These are phyloP conservation scores for Clonostachys rhizophaga DNA, from an alignment of 2,329 filamentous ascomycete species.

Conservation along the genomic window DNA sequence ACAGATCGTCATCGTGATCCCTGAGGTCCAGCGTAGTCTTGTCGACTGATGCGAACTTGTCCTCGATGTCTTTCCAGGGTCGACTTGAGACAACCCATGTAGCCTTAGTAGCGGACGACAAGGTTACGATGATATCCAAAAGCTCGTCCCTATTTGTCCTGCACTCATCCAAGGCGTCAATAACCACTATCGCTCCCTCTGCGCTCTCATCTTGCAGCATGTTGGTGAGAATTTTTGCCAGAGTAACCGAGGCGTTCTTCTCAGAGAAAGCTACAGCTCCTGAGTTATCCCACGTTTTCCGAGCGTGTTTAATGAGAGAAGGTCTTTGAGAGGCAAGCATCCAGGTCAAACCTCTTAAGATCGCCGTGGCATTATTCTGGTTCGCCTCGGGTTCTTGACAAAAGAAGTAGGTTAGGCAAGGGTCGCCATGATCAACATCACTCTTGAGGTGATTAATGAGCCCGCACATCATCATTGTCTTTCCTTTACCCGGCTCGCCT, in stretches of 20 bases:
- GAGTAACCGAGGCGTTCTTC: conserved; percentile 23
- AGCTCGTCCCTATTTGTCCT: conserved; percentile 17
- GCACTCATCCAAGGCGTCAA: background rate
- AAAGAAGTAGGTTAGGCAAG: conserved; percentile 23
- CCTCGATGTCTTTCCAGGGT: conserved; percentile 27
- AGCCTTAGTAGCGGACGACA: conserved; percentile 7
- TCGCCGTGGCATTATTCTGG: conserved; percentile 29
- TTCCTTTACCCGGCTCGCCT: conserved; percentile 29
- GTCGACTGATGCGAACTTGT: conserved; percentile 1
- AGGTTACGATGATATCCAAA: conserved; percentile 23
- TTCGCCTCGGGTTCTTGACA: conserved; percentile 29
- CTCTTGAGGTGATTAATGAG: conserved; percentile 21
- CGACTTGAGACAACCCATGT: conserved; percentile 43
- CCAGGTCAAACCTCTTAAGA: conserved; percentile 34
- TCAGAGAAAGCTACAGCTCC: conserved; percentile 31
- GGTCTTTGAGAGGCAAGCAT: conserved; percentile 25
- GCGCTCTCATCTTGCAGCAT: conserved; percentile 30
- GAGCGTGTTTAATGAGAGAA: conserved; percentile 24
- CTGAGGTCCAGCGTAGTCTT: conserved; percentile 23
- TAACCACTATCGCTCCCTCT: conserved; percentile 8
- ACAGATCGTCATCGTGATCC: conserved; percentile 23
- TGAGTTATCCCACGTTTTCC: conserved; percentile 18
- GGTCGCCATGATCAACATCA: background rate
- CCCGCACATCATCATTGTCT: conserved; percentile 30
- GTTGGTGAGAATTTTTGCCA: conserved; percentile 27